A percentile compares a stretch with the other conserved stretches of the same genome.
Conservation (phyloP, 2,329 filamentous ascomycete species). For the Phyllosticta citrichinensis region DNA sequence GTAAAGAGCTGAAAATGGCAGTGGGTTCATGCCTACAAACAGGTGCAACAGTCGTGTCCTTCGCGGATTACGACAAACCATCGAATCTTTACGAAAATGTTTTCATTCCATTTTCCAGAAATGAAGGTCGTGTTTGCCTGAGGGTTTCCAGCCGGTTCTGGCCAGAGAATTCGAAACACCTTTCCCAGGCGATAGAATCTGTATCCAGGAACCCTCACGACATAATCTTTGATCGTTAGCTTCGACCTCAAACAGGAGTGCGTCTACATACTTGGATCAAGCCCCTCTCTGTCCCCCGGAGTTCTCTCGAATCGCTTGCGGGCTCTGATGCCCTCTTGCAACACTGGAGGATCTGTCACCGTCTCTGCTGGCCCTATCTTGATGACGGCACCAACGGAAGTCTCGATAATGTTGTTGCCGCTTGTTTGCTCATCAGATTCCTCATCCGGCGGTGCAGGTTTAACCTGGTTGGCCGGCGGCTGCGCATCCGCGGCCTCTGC, state of each 20-base stretch:
- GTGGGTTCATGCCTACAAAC: conserved; percentile 1
- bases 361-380: background rate
- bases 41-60: conserved; percentile 5
- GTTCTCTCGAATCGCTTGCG: background rate
- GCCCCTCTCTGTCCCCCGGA: background rate
- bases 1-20: background rate
- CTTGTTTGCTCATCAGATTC: background rate
- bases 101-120: background rate
- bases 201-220: background rate
- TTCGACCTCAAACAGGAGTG: too few species aligned
- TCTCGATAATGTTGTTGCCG: background rate
- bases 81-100: conserved; percentile 7
- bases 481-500: background rate
- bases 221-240: background rate
- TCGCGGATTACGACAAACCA: conserved; percentile 11
- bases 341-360: conserved; percentile 1
- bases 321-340: conserved; percentile 1
- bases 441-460: background rate
- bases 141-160: background rate
- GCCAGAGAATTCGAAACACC: conserved; percentile 8
- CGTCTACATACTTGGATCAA: conserved; percentile 1
- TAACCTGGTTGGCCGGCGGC: background rate
- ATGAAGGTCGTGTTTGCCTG: background rate
- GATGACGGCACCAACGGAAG: background rate
- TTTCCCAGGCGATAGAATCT: conserved; percentile 3